Conservation (phyloP, 306 rosid species). For the Clitoria ternatea region DNA sequence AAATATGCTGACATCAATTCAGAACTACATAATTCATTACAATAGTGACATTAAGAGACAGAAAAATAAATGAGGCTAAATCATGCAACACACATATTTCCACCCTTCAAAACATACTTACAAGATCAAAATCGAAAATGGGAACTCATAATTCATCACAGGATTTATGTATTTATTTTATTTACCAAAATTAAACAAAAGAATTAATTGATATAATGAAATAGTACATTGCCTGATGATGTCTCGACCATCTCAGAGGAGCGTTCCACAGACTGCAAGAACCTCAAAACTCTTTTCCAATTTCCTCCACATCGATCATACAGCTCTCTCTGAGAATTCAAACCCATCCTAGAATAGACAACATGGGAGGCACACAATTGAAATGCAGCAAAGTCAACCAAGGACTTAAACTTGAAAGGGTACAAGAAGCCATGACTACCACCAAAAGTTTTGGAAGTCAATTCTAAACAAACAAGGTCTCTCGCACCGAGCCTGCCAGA, state of each 20-base stretch:
- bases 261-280: constrained; percentile 81
- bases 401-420: constrained; percentile 65
- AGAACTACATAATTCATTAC: not conserved
- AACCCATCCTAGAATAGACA: constrained; percentile 44
- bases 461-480: constrained; percentile 76
- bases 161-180: not conserved
- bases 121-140: not conserved
- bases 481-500: constrained; percentile 64
- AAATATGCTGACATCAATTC: no score
- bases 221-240: constrained; percentile 91
- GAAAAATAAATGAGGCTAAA: not conserved
- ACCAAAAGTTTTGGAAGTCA: constrained; percentile 69
- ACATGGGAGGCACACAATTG: constrained; percentile 59
- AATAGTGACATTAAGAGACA: not conserved
- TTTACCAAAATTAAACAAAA: constrained; percentile 19
- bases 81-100: not conserved
- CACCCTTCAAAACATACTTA: not conserved
- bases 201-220: constrained; percentile 29
- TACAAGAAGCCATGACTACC: constrained; percentile 30
- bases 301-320: constrained; percentile 68
- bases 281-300: constrained; percentile 88
- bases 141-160: constrained; percentile 2
- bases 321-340: constrained; percentile 54
- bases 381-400: constrained; percentile 74
- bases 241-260: constrained; percentile 73